A percentile compares a stretch with the other conserved stretches of the same genome.
phyloP scores from a whole-genome alignment of 2,329 filamentous ascomycete genomes.

The Rhytidhysteron rufulum region DNA sequence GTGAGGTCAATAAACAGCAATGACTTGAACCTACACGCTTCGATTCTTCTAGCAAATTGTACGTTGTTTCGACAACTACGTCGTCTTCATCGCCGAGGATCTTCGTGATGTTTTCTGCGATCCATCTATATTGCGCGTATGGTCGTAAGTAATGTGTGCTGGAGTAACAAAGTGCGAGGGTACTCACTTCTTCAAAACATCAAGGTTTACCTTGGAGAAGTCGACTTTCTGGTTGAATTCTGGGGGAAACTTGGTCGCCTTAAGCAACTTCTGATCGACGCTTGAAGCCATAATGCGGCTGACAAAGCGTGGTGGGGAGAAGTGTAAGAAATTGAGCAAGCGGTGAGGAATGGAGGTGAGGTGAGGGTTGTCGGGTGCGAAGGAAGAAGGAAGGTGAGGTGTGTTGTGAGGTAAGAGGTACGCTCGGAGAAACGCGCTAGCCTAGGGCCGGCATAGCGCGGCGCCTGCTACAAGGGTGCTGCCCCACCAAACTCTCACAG shows the following conservation, averaged over 20 bases:
- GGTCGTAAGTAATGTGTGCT: not conserved
- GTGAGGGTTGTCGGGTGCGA: no score
- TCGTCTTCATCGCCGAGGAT: conserved; percentile 94
- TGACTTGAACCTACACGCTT: conserved; percentile 62
- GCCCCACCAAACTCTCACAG: no score
- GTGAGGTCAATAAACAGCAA: not conserved
- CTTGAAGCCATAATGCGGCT: conserved; percentile 67
- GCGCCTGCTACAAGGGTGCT: no score
- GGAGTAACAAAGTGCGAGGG: conserved; percentile 1
- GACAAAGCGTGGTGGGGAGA: not conserved
- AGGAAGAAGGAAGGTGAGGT: no score
- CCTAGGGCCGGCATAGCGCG: no score
- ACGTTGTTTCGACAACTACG: conserved; percentile 83
- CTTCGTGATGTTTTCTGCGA: conserved; percentile 78
- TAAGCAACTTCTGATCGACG: conserved; percentile 84
- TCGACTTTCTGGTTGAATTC: conserved; percentile 96
- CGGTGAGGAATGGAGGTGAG: not conserved
- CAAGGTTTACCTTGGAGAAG: conserved; percentile 93
- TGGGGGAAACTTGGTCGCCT: conserved; percentile 86
- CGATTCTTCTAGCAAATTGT: conserved; percentile 66
- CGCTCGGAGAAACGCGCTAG: no score
- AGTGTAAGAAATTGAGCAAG: not conserved
- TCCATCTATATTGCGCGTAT: conserved; percentile 67
- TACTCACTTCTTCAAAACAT: conserved; percentile 93
- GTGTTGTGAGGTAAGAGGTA: no score